phyloP scores from a whole-genome alignment of 345 rosid species.

The Bretschneidera sinensis region DNA sequence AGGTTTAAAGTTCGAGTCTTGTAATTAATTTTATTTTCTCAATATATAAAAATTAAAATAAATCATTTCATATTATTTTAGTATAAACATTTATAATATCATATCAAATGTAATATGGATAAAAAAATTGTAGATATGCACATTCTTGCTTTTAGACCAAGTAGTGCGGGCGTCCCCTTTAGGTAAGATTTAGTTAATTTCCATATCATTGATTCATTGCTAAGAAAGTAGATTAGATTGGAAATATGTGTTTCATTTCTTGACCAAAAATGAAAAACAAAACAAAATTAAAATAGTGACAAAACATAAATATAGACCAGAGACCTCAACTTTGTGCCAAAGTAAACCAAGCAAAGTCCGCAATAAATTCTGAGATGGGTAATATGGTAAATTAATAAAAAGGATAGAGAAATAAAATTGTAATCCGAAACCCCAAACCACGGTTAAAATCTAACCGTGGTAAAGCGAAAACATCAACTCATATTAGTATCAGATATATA shows the following conservation, averaged over 20 bases:
- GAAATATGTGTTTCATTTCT: not conserved
- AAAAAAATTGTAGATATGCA: no score
- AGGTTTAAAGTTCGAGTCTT: no score
- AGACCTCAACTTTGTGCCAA: no score
- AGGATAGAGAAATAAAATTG: not conserved
- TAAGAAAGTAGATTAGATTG: not conserved
- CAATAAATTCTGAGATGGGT: not conserved
- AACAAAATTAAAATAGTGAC: no score
- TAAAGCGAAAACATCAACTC: not conserved
- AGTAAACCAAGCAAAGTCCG: no score
- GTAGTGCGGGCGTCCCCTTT: not conserved
- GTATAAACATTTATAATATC: no score
- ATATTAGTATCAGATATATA: not conserved
- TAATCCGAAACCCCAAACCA: not conserved
- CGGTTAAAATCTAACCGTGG: not conserved
- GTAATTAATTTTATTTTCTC: not conserved
- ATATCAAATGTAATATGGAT: no score
- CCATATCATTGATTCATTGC: not conserved
- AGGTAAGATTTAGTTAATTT: not conserved
- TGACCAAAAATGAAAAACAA: no score
- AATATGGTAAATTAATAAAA: not conserved
- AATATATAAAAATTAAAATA: no score
- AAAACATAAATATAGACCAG: no score
- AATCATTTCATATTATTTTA: no score
- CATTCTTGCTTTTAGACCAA: not conserved